Evolutionary conservation across 179 eudicot species (phyloP), one percentile per base, ranked within the genome.

Genomic region (Beta corolliflora): DNA sequence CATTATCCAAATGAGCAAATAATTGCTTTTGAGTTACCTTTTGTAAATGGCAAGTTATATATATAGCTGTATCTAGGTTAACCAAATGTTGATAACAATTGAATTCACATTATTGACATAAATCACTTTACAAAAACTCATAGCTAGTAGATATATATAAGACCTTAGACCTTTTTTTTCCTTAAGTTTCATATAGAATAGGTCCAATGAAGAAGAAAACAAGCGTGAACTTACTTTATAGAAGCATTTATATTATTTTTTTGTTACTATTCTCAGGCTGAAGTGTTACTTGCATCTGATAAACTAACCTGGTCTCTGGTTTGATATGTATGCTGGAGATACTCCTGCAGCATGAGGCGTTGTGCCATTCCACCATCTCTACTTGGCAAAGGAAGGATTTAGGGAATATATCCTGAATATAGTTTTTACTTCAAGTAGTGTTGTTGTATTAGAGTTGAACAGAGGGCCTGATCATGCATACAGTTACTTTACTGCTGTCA

Each of bases 401-500:
- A 12, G 48, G 65, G 76, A 12, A 13, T 53, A 46, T 71, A 12
- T 78, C 18, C 75, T 82, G 74, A 69, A 52, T 67, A 53, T 54
- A 75, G 61, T 15, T 14, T 58, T 10, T 66, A n/a, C 31, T 36
- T 71, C 36, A 46, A 76, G 53, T 48, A 76, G 69, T 41, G 79
- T 53, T 41, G 79, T 53, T 70, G 53, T 72, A 19, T 78, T 73
- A 44, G 67, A 71, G 76, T 73, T 60, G 68, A 69, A 55, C 76
- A n/a, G 41, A 77, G 25, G 55, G 77, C 19, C 41, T 73, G 9
- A 81, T 52, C 82, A 94, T 94, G 98, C 88, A 87, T 80, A 84
- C 95, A 75, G 88, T 92, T 81, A 74, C 81, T 9, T 86, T 79
- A 83, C 59, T 87, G 73, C 89, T 66, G 71, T 85, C 92, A 14